Conservation (phyloP, 257 asterid genomes). For the Rauvolfia tetraphylla region DNA sequence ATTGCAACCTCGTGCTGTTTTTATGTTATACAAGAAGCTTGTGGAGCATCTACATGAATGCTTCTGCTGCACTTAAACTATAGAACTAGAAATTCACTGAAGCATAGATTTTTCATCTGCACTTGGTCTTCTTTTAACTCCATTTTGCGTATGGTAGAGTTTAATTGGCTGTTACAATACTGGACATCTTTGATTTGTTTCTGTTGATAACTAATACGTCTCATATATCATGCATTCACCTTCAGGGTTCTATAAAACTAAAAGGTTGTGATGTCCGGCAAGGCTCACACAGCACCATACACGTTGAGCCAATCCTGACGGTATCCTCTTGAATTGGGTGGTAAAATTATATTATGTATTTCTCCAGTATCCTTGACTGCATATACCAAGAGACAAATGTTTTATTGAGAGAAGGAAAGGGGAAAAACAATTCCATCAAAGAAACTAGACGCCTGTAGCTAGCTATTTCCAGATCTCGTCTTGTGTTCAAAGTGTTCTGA, state of each 20-base stretch:
- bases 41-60: background rate
- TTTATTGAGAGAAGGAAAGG: background rate
- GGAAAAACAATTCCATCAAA: background rate
- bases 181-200: background rate
- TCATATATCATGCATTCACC: slow-evolving; percentile 5
- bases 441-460: background rate
- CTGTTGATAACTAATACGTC: slow-evolving; percentile 4
- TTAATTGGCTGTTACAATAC: background rate
- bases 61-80: background rate
- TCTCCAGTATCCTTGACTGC: background rate
- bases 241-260: slow-evolving; percentile 38
- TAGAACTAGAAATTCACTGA: background rate
- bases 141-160: background rate
- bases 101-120: background rate
- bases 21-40: background rate
- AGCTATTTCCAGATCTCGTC: background rate
- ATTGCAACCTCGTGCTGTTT: background rate
- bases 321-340: slow-evolving; percentile 28
- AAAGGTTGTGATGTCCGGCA: slow-evolving; percentile 30
- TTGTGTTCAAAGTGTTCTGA: background rate
- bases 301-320: slow-evolving; percentile 35
- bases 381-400: background rate
- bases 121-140: background rate
- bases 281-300: slow-evolving; percentile 23
- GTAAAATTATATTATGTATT: background rate